Base-by-base conservation (phyloP, 495 filamentous ascomycete genomes). In the Daldinia caldariorum region DNA sequence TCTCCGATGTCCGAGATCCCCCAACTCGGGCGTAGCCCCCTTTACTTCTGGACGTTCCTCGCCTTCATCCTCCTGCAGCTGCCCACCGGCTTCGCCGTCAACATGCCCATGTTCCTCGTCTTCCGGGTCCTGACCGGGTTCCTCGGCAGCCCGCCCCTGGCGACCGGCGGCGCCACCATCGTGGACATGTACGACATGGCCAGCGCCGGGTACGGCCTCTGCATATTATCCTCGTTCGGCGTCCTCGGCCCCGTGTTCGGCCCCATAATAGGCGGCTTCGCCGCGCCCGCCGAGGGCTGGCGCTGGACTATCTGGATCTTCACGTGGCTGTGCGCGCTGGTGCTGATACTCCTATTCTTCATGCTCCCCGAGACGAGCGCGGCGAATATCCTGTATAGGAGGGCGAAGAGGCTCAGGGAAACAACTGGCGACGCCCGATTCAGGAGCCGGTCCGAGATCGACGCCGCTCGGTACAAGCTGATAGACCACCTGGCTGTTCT, bases 181-280 rank as follows among this genome's bases (percentile, higher is more conserved):
- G 35, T 26, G 12, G 74, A 77, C 32, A 61, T 77, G 34, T 73
- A 69, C 37, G 20, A 47, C 7, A 63, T 66, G 0, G 37, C 54
- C 14, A 47, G 31, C 3, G 70, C 55, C 7, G 34, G 37, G 1
- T 75, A 71, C 49, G 45, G 58, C 5, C 50, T 73, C n/a, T 74
- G 71, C 49, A 72, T 78, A 22, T 70, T 53, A 61, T 61, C 54
- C 0, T 67, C 63, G n/a, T 58, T 61, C 7, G 71, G 71, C 0
- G 68, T 83, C 37, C 74, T 69, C n/a, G 82, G 82, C 4, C 83
- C 82, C 3, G 78, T 79, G 2, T 75, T 85, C 34, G 81, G 83
- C 12, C 83, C 83, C 0, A 63, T 84, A 0, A 70, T 84, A 7
- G 80, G 77, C 5, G 82, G 81, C 6, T 85, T 79, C 49, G 66